A percentile compares a stretch with the other conserved stretches of the same genome.
phyloP scores from a whole-genome alignment of 2,329 filamentous ascomycete genomes.

The Ophiosphaerella herpotricha region DNA sequence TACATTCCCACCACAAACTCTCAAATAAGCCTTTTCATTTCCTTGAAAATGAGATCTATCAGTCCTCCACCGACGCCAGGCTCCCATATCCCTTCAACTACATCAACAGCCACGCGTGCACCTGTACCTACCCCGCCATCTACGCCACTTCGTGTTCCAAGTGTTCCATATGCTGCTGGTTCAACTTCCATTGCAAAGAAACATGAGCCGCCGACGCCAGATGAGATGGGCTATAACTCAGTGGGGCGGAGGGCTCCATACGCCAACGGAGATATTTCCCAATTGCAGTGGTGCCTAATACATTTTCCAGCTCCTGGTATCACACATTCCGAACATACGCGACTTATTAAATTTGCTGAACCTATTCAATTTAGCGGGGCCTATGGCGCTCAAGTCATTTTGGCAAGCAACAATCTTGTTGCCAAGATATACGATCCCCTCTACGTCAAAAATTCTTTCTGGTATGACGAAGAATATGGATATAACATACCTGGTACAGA shows the following conservation, averaged over 20 bases:
- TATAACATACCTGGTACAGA: no score
- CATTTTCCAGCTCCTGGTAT: background rate
- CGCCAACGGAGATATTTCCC: background rate
- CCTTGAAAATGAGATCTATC: no score
- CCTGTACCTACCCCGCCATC: background rate
- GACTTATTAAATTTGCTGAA: background rate
- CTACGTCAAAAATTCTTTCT: background rate
- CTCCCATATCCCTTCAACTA: no score
- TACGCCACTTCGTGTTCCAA: background rate
- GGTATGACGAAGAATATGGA: no score
- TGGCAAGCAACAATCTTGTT: constrained; percentile 3
- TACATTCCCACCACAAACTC: no score
- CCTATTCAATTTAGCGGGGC: constrained; percentile 1
- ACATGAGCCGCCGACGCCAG: background rate
- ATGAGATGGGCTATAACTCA: background rate
- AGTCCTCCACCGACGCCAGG: no score
- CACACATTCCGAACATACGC: background rate
- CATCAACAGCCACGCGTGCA: no score
- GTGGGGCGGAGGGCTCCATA: background rate
- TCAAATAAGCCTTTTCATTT: no score
- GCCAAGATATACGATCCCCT: constrained; percentile 14
- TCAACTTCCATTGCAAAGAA: background rate
- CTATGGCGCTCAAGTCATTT: constrained; percentile 7
- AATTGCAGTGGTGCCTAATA: background rate
- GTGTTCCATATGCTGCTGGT: background rate